Base-by-base conservation (phyloP, 371 early-diverging fungal species). In the Zychaea mexicana region DNA sequence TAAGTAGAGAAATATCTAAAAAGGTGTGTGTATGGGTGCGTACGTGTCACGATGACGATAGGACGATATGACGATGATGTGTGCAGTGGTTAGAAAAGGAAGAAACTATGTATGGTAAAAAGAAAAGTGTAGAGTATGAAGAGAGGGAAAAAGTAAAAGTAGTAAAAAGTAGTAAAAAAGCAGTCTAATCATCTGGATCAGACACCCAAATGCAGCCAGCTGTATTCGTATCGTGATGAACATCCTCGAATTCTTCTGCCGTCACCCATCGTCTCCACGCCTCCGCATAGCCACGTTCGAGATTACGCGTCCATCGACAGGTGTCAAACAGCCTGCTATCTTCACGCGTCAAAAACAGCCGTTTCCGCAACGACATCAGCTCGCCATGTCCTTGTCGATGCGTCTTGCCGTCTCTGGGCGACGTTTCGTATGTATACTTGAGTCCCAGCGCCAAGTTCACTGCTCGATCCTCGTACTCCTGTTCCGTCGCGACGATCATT, bases 281-380 rank as follows among this genome's bases (percentile, higher is more conserved):
- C 69, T 91, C 90, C 17, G 66, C 47, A 46, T 85, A 82, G 0
- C 90, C 94, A 28, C 78, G 77, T 79, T 96, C 96, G 47, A 96
- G 74, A 67, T 92, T 89, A n/a, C 86, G 78, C 2, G 94, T 94
- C 95, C 94, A 95, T n/a, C 91, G 82, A 47, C 74, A 70, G 9
- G 97, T 95, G 72, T 96, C 95, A 75, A 95, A 96, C 42, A 96
- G 72, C 2, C 91, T 85, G 36, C 87, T 90, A 9, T 67, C 66
- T 49, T 95, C 95, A 10, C 96, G 84, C 13, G 81, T 79, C 64
- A 91, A 71, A 75, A 92, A 96, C 52, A 96, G 71, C 26, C 86
- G 81, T 47, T 85, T 80, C 28, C 95, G 87, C 39, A 96, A 73
- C 15, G 87, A 84, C 70, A 90, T 87, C 60, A 88, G 64, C 17